Conservation (phyloP, 2,329 filamentous ascomycete genomes). For the Xylariaceae sp. region DNA sequence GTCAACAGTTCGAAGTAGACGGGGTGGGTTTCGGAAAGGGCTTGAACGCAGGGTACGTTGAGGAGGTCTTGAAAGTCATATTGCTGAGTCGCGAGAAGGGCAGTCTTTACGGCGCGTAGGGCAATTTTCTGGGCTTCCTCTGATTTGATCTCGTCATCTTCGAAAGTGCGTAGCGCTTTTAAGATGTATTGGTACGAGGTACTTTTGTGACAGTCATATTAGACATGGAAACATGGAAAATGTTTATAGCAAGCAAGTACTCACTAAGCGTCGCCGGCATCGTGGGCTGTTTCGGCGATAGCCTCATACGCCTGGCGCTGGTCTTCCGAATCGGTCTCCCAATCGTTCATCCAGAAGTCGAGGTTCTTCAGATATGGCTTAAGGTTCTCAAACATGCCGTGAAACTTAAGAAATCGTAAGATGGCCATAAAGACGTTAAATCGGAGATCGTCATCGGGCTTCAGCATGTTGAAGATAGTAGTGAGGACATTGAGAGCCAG, state of each 20-base stretch:
- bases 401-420: conserved; percentile 78
- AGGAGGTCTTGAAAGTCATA: conserved; percentile 84
- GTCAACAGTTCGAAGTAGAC: conserved; percentile 91
- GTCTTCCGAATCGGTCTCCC: conserved; percentile 83
- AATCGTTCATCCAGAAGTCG: conserved; percentile 80
- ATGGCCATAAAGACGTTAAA: conserved; percentile 93
- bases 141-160: conserved; percentile 62
- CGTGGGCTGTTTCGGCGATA: conserved; percentile 80
- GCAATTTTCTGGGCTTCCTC: conserved; percentile 67
- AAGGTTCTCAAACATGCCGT: conserved; percentile 81
- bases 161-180: conserved; percentile 67
- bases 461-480: conserved; percentile 95
- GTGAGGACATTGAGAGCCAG: conserved; percentile 90
- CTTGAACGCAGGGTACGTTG: conserved; percentile 82
- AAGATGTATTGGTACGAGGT: conserved; percentile 72
- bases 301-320: conserved; percentile 84
- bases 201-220: conserved; percentile 42
- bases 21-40: conserved; percentile 82
- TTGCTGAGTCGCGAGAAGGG: conserved; percentile 59
- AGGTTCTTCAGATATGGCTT: conserved; percentile 84
- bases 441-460: conserved; percentile 76
- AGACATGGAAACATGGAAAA: conserved; percentile 14
- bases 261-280: conserved; percentile 78
- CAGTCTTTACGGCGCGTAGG: conserved; percentile 61
- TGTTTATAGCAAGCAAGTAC: conserved; percentile 43